Percentiles rank a stretch among this genome's conserved stretches.
Evolutionary conservation across 345 rosid species (phyloP).

Genomic region (Murraya koenigii): DNA sequence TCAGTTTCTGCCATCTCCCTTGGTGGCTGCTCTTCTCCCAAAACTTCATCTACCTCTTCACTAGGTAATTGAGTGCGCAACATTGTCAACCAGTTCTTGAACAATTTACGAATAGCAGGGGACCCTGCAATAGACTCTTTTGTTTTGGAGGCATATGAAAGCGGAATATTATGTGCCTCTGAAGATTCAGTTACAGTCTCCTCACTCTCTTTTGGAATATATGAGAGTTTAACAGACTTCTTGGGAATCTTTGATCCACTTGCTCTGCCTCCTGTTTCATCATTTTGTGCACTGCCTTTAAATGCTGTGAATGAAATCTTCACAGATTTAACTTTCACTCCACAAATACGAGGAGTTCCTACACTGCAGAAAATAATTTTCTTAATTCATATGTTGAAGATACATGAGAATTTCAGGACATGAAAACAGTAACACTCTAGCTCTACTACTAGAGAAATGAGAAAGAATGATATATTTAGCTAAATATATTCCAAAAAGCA

Average conservation of each 20-base stretch:
- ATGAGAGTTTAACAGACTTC: constrained; percentile 62
- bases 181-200: constrained; percentile 51
- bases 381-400: constrained; percentile 23
- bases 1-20: constrained; percentile 29
- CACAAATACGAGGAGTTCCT: constrained; percentile 43
- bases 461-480: background rate
- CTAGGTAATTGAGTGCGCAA: constrained; percentile 49
- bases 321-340: constrained; percentile 49
- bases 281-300: constrained; percentile 62
- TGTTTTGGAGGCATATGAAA: constrained; percentile 62
- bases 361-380: constrained; percentile 52
- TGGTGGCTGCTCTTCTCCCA: constrained; percentile 49
- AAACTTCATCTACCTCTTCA: constrained; percentile 49
- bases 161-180: constrained; percentile 52
- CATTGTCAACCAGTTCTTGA: constrained; percentile 78
- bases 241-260: constrained; percentile 52
- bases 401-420: background rate
- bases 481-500: background rate
- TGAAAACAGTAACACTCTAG: constrained; percentile 1
- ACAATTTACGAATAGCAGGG: constrained; percentile 69
- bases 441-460: background rate
- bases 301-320: constrained; percentile 60
- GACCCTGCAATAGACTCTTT: constrained; percentile 55
- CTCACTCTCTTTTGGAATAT: constrained; percentile 61
- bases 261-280: constrained; percentile 51